Conservation (phyloP, 1,139 yeast genomes). For the Pichia norvegensis region DNA sequence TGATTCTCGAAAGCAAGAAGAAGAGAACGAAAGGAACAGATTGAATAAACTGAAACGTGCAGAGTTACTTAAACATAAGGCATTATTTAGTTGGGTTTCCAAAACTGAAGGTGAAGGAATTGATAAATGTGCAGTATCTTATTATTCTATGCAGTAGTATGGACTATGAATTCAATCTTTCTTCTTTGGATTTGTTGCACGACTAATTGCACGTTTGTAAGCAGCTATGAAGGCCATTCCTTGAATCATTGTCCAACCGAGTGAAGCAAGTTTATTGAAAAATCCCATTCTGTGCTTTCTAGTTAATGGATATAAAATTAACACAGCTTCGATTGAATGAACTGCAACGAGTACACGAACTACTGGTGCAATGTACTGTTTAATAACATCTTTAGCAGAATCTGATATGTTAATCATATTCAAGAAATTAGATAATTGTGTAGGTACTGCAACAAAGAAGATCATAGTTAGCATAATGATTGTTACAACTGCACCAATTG, state of each 20-base stretch:
- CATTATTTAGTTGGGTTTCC: constrained; percentile 38
- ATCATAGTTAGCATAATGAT: constrained; percentile 27
- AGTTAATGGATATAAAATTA: constrained; percentile 40
- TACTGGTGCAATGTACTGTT: constrained; percentile 15
- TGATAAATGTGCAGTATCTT: constrained; percentile 13
- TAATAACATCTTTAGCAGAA: constrained; percentile 3
- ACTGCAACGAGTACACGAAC: constrained; percentile 28
- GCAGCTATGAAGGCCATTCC: constrained; percentile 45
- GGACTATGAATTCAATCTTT: not conserved
- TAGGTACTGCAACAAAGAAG: constrained; percentile 16
- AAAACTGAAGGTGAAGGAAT: constrained; percentile 16
- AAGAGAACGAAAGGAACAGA: constrained; percentile 21
- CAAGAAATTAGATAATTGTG: constrained; percentile 28
- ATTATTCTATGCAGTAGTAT: constrained; percentile 16
- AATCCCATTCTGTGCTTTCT: constrained; percentile 50
- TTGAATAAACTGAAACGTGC: constrained; percentile 30
- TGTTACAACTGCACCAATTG: constrained; percentile 5
- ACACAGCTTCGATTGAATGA: constrained; percentile 42
- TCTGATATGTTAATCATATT: constrained; percentile 22
- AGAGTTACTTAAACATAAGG: constrained; percentile 37
- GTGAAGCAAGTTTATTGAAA: constrained; percentile 41
- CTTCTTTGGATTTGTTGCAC: constrained; percentile 15
- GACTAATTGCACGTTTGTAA: constrained; percentile 29
- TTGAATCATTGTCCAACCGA: constrained; percentile 43
- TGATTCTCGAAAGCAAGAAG: constrained; percentile 33